A percentile compares a stretch with the other conserved stretches of the same genome.
Conservation (phyloP, 768 basidiomycete genomes). For the Hemileccinum impolitum region DNA sequence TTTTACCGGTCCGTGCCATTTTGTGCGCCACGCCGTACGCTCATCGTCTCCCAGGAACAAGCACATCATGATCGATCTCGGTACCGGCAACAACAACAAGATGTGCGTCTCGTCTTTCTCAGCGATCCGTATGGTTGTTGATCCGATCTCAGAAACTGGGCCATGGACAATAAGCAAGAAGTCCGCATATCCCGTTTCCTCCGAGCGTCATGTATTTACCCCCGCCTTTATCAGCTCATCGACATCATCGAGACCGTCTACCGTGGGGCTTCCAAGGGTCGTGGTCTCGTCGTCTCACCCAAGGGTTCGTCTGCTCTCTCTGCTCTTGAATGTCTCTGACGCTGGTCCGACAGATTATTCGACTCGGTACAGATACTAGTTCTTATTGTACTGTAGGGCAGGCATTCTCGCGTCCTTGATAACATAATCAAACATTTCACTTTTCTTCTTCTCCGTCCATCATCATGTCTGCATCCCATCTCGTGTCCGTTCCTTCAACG, state of each 20-base stretch:
- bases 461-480: not conserved
- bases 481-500: conserved; percentile 21
- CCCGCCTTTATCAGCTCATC: conserved; percentile 61
- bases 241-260: conserved; percentile 99
- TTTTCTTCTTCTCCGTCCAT: conserved; percentile 10
- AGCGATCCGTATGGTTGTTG: not conserved
- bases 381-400: conserved; percentile 14
- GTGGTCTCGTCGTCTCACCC: conserved; percentile 95
- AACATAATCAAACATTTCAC: conserved; percentile 20
- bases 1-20: conserved; percentile 85
- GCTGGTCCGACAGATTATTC: conserved; percentile 60
- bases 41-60: conserved; percentile 79
- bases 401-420: conserved; percentile 27
- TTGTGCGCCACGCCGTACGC: too few species aligned
- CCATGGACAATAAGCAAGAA: conserved; percentile 98
- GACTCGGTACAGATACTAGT: conserved; percentile 71
- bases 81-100: conserved; percentile 99
- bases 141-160: conserved; percentile 78
- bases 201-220: not conserved
- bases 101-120: conserved; percentile 56
- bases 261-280: conserved; percentile 94
- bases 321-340: not conserved
- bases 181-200: conserved; percentile 34
- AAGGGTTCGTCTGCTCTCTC: conserved; percentile 57
- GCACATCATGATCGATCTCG: conserved; percentile 99